These are phyloP conservation scores for Suillus bovinus DNA, from an alignment of 768 basidiomycete genomes.

Conservation along the genomic window DNA sequence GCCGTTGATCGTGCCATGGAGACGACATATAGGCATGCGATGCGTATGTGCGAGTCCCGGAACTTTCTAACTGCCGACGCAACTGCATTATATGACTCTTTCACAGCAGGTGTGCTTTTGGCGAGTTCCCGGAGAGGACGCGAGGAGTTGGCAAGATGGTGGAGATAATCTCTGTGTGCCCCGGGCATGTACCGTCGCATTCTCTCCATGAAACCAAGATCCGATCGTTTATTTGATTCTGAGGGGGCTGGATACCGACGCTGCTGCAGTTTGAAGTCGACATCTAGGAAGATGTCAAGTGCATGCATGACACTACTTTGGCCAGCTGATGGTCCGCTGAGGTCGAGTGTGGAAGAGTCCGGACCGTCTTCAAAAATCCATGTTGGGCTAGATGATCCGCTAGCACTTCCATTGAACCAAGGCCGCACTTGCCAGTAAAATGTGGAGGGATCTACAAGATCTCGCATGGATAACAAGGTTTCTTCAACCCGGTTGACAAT, in stretches of 20 bases:
- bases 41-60: conserved; percentile 85
- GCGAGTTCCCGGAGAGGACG: conserved; percentile 67
- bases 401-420: conserved; percentile 87
- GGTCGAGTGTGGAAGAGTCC: conserved; percentile 56
- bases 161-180: conserved; percentile 82
- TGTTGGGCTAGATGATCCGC: conserved; percentile 46
- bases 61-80: conserved; percentile 79
- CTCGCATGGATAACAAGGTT: conserved; percentile 67
- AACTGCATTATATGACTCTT: conserved; percentile 77
- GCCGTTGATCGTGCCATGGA: conserved; percentile 71
- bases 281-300: conserved; percentile 81
- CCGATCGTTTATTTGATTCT: conserved; percentile 61
- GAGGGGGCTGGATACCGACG: conserved; percentile 70
- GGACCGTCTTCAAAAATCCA: conserved; percentile 85
- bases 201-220: conserved; percentile 83
- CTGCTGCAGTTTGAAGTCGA: conserved; percentile 82
- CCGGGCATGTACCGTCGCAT: conserved; percentile 97
- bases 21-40: conserved; percentile 87
- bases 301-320: conserved; percentile 92
- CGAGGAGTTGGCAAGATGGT: conserved; percentile 57
- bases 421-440: conserved; percentile 92
- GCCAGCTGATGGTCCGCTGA: conserved; percentile 90
- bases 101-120: conserved; percentile 53
- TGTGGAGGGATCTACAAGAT: conserved; percentile 75
- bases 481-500: conserved; percentile 76